These are phyloP conservation scores for Meyerozyma guilliermondii DNA, from an alignment of 1,139 yeast genomes.

Conservation along the genomic window DNA sequence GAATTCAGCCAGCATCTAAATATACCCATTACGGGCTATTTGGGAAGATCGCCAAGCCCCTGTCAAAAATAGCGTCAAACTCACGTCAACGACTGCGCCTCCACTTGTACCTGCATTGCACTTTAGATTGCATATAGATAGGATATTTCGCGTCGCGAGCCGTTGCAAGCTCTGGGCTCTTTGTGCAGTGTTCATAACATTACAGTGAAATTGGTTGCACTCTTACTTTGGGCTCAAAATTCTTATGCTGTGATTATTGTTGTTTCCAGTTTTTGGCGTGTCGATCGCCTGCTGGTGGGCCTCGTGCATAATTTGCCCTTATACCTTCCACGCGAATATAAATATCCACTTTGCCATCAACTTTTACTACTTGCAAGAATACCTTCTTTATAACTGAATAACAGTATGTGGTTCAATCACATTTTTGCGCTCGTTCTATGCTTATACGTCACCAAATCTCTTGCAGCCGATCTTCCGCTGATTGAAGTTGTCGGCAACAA, in stretches of 20 bases:
- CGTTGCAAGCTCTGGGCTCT: not conserved
- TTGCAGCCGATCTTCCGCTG: slow-evolving; percentile 25
- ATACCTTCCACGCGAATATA: not conserved
- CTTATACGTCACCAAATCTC: not conserved
- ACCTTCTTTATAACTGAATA: not conserved
- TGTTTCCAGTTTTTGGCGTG: not conserved
- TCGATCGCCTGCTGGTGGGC: not conserved
- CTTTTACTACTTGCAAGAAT: not conserved
- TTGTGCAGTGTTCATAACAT: slow-evolving; percentile 1
- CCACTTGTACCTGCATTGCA: slow-evolving; percentile 1
- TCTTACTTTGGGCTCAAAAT: not conserved
- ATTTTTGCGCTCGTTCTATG: slow-evolving; percentile 2
- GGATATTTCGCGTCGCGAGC: not conserved
- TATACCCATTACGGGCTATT: no score
- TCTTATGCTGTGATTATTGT: not conserved
- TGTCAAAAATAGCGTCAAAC: not conserved
- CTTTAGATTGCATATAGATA: not conserved
- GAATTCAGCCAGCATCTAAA: no score
- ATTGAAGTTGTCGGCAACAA: slow-evolving; percentile 44
- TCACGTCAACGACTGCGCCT: not conserved
- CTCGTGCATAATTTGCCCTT: not conserved
- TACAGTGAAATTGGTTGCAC: not conserved
- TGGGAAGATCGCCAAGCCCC: not conserved
- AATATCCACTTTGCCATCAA: not conserved
- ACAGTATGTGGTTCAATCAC: not conserved